These are phyloP conservation scores for Mycogone perniciosa DNA, from an alignment of 2,329 filamentous ascomycete genomes.

Conservation along the genomic window DNA sequence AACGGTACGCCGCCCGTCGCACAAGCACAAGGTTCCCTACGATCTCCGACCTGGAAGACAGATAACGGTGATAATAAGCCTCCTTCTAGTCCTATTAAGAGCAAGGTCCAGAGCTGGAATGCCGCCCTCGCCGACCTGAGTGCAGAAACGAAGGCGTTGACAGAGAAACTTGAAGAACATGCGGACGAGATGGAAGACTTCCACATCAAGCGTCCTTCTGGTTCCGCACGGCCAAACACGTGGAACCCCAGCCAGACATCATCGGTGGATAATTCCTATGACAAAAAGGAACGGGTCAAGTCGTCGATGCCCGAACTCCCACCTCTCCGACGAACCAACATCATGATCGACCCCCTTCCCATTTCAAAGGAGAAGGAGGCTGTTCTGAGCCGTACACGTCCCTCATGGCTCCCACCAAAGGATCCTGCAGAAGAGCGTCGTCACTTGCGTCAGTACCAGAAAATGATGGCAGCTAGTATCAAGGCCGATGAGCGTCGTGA, in stretches of 20 bases:
- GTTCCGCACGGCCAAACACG: constrained; percentile 32
- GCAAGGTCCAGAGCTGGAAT: constrained; percentile 68
- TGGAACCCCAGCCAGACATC: constrained; percentile 32
- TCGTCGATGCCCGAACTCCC: constrained; percentile 63
- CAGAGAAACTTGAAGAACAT: constrained; percentile 74
- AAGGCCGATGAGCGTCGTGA: constrained; percentile 56
- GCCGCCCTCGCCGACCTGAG: constrained; percentile 62
- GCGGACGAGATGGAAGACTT: constrained; percentile 52
- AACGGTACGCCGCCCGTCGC: constrained; percentile 58
- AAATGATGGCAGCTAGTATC: constrained; percentile 64
- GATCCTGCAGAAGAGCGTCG: constrained; percentile 85
- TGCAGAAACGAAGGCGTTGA: constrained; percentile 66
- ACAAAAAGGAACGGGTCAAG: constrained; percentile 52
- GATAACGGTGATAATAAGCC: constrained; percentile 32
- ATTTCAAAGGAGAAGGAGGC: constrained; percentile 84
- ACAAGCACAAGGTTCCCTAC: constrained; percentile 52
- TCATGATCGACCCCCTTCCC: constrained; percentile 78
- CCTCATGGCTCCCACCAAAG: constrained; percentile 81
- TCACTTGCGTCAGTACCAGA: constrained; percentile 79
- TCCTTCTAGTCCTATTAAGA: constrained; percentile 38
- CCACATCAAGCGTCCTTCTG: constrained; percentile 26
- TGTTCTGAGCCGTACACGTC: constrained; percentile 70
- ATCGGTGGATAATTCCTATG: constrained; percentile 21
- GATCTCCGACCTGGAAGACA: constrained; percentile 49
- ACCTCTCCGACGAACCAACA: constrained; percentile 64